Conservation (phyloP, 306 rosid species). For the Coriaria nepalensis region DNA sequence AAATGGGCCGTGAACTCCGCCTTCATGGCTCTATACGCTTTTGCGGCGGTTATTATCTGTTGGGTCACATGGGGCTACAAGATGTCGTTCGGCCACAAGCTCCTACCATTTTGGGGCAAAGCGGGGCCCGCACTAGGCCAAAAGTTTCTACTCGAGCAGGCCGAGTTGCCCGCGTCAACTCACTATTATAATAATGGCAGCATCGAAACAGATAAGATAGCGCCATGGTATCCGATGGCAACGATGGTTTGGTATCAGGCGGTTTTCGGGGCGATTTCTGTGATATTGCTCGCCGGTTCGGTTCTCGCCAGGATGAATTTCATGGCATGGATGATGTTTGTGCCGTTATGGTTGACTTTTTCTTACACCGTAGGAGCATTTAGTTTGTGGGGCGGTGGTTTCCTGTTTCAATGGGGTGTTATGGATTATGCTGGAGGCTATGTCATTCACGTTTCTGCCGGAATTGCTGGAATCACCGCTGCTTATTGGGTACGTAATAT, state of each 20-base stretch:
- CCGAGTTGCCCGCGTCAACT: slow-evolving; percentile 1
- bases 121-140: slow-evolving; percentile 15
- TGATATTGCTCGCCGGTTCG: slow-evolving; percentile 10
- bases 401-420: slow-evolving; percentile 29
- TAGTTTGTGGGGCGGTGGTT: slow-evolving; percentile 17
- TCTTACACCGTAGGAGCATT: slow-evolving; percentile 12
- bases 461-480: slow-evolving; percentile 26
- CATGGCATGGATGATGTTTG: slow-evolving; percentile 18
- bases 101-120: slow-evolving; percentile 15
- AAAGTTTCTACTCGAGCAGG: slow-evolving; percentile 8
- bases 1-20: slow-evolving; percentile 10
- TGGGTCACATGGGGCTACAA: slow-evolving; percentile 18
- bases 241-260: slow-evolving; percentile 19
- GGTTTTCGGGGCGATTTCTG: slow-evolving; percentile 12
- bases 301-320: slow-evolving; percentile 17
- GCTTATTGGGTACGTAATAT: slow-evolving; percentile 10
- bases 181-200: not conserved
- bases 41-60: slow-evolving; percentile 12
- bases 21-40: slow-evolving; percentile 18
- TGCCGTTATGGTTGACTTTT: slow-evolving; percentile 16
- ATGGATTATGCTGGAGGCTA: slow-evolving; percentile 34
- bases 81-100: slow-evolving; percentile 15
- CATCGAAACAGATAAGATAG: slow-evolving; percentile 5
- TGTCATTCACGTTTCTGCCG: slow-evolving; percentile 33
- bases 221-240: slow-evolving; percentile 11